Base-by-base conservation (phyloP, 2,329 filamentous ascomycete genomes). In the Aspergillus floridensis region DNA sequence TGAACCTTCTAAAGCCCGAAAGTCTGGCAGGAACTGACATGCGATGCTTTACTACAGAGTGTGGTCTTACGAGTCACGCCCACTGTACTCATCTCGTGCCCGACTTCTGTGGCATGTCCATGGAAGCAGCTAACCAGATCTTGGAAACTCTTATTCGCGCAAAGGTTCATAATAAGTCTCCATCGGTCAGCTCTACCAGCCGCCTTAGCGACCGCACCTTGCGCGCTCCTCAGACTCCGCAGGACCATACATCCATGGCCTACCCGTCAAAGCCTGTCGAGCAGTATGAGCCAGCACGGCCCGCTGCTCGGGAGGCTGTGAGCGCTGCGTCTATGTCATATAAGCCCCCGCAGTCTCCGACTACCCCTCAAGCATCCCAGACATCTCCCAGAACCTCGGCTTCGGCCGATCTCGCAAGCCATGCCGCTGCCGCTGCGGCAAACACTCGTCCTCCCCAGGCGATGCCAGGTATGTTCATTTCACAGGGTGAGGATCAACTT, bases 21-120 rank as follows among this genome's bases (percentile, higher is more conserved):
- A 35, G n/a, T 24, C 12, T 16, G 7, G 56, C 29, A 53, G 16
- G 4, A 22, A 19, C 21, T 53, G 50, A 58, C 32, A 6, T 21
- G 55, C 48, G 52, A 29, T 22, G 53, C 56, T 44, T 50, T 55
- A 63, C 31, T 63, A 59, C 70, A 88, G 95, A 99, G 86, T 99
- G 95, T 77, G 84, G 84, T 66, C 89, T 97, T 62, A 97, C 93
- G 24, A 93, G 91, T 63, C 95, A 99, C 76, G 88, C 92, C 21
- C 85, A 90, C 59, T 99, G 95, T 76, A 91, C 92, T 21, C 95
- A 99, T 76, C 86, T 99, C 66, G 93, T 99, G 32, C 95, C 95
- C 21, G 95, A 99, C 75, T 99, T 99, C 79, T 99, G 95, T 75
- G 95, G 95, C 68, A 99, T 99, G 92, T 96, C 92, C 29, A 98